A percentile compares a stretch with the other conserved stretches of the same genome.
Evolutionary conservation across 2,329 filamentous ascomycete genomes (phyloP).

Genomic region (Fusarium virguliforme): DNA sequence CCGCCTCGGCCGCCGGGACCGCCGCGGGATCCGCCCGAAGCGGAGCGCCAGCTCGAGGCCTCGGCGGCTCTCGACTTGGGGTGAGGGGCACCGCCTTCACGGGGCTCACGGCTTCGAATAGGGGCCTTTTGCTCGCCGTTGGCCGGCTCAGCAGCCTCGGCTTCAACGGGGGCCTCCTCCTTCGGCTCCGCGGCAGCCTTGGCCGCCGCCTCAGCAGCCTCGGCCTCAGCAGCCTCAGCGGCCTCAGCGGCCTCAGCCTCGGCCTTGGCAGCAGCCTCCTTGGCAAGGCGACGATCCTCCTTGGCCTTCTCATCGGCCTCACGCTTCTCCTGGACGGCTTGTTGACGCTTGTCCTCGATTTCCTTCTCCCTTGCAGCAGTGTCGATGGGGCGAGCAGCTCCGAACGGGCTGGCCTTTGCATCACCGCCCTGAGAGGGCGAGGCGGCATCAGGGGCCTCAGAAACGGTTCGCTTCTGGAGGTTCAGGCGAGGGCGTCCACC

Average conservation of each 20-base stretch:
- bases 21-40: conserved; percentile 65
- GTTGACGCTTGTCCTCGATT: conserved; percentile 88
- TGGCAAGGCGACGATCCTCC: conserved; percentile 77
- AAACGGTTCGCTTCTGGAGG: conserved; percentile 90
- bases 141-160: conserved; percentile 41
- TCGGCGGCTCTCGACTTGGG: conserved; percentile 71
- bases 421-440: conserved; percentile 72
- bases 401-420: conserved; percentile 92
- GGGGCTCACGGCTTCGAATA: conserved; percentile 58
- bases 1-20: conserved; percentile 64
- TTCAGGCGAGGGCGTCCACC: conserved; percentile 86
- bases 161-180: conserved; percentile 26
- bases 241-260: conserved; percentile 58
- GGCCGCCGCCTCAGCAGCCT: conserved; percentile 34
- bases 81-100: conserved; percentile 57
- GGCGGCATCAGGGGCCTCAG: conserved; percentile 73
- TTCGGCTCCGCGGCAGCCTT: conserved; percentile 54
- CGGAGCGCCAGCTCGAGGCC: conserved; percentile 73
- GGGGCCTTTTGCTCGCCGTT: conserved; percentile 67
- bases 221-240: conserved; percentile 53
- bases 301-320: conserved; percentile 90
- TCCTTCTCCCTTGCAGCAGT: conserved; percentile 90
- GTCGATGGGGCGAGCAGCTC: conserved; percentile 93
- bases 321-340: conserved; percentile 84
- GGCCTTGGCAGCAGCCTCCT: conserved; percentile 69